A percentile compares a stretch with the other conserved stretches of the same genome.
These are phyloP conservation scores for Penicillium verhagenii DNA, from an alignment of 495 filamentous ascomycete species.

Conservation along the genomic window DNA sequence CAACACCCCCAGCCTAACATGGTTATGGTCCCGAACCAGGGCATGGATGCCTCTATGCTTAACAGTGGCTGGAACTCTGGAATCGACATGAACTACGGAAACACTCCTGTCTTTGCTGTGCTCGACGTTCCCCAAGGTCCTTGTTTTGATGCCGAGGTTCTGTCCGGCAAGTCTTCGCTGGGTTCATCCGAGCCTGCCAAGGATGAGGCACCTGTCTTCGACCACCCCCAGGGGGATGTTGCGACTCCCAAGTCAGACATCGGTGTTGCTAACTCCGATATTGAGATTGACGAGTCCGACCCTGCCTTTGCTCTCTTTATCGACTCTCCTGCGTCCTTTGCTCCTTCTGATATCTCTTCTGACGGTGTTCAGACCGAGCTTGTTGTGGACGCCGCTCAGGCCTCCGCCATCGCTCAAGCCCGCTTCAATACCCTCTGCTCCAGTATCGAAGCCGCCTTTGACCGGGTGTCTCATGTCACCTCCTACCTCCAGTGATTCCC, in stretches of 20 bases:
- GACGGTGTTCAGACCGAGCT: conserved; percentile 57
- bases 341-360: conserved; percentile 41
- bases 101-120: conserved; percentile 79
- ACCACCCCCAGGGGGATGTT: conserved; percentile 35
- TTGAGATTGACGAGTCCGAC: conserved; percentile 59
- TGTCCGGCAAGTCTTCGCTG: conserved; percentile 67
- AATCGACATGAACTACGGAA: conserved; percentile 56
- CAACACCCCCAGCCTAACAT: conserved; percentile 65
- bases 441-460: conserved; percentile 51
- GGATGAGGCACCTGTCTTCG: conserved; percentile 50
- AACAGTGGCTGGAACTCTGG: conserved; percentile 26
- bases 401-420: conserved; percentile 29
- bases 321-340: conserved; percentile 40
- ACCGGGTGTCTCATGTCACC: conserved; percentile 47
- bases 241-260: conserved; percentile 30
- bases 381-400: conserved; percentile 48
- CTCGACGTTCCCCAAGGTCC: conserved; percentile 70
- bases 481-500: conserved; percentile 47
- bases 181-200: conserved; percentile 41
- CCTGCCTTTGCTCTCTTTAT: conserved; percentile 58
- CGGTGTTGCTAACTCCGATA: conserved; percentile 40
- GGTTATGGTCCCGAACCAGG: conserved; percentile 72
- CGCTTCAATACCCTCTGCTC: conserved; percentile 46
- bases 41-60: conserved; percentile 64
- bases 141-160: conserved; percentile 54